Base-by-base conservation (phyloP, 306 rosid genomes). In the Cercis canadensis region DNA sequence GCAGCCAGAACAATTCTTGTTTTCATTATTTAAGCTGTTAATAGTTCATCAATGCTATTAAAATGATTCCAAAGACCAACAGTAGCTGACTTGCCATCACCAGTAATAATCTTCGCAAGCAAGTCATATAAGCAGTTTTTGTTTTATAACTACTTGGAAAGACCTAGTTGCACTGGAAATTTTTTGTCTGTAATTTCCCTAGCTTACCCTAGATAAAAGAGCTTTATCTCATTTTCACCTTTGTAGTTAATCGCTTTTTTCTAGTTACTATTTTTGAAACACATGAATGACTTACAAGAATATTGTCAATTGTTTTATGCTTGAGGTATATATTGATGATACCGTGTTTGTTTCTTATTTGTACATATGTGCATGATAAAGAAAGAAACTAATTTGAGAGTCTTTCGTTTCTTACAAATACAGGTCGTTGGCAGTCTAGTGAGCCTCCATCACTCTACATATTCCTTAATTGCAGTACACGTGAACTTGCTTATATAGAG, bases 401-500 rank as follows among this genome's bases (percentile, higher is more conserved):
- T 51, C 64, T 57, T 72, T 37, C 40, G 15, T 78, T 69, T 79
- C 81, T 78, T 45, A 37, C 63, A 80, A 77, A 54, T 79, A 82
- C 89, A 94, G 98, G 76, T 81, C 89, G 98, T 62, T 94, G 98
- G 98, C 73, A 83, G 76, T 83, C 96, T 57, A 76, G 53, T 79
- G 88, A 87, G 41, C 97, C 96, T 66, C 98, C 98, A 47, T 82
- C 97, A 47, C 83, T 94, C 65, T 88, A 90, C 60, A 78, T 94
- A 53, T 94, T 94, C 80, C 80, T 94, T 63, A 90, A 88, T 66
- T 90, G 96, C 73, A 94, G 97, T 78, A 88, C 98, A 4, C 90
- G 94, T 47, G 98, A 94, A 72, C 97, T 94, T 72, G 96, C 69
- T 40, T 70, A 78, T 75, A 85, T 94, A 71, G 98, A 94, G 97